Evolutionary conservation across 352 stramenopile species (phyloP).

Genomic region (Phytophthora tentaculata): DNA sequence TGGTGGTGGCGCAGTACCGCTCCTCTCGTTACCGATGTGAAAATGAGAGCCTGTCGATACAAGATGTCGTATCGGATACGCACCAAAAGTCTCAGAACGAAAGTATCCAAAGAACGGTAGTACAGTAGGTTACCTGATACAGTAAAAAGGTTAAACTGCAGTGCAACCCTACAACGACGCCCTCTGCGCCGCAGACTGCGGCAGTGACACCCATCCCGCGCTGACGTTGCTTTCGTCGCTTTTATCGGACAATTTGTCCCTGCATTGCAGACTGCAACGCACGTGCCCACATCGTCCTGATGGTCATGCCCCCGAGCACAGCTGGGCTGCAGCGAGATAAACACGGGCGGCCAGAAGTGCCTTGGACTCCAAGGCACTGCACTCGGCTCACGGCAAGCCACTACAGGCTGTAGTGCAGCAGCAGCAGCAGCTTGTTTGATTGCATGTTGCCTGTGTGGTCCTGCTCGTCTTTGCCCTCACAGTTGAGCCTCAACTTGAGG

Average conservation of each 20-base stretch:
- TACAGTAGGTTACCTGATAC: too few relatives aligned
- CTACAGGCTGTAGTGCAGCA: too few relatives aligned
- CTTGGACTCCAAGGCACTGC: too few relatives aligned
- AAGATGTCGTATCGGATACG: background rate
- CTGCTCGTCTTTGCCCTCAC: conserved; percentile 7
- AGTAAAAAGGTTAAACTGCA: too few relatives aligned
- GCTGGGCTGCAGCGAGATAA: conserved; percentile 15
- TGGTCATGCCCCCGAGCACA: conserved; percentile 8
- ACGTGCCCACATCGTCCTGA: conserved; percentile 7
- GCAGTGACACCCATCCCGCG: too few relatives aligned
- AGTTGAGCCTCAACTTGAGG: too few relatives aligned
- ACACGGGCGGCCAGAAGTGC: conserved; percentile 13
- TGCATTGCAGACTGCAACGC: conserved; percentile 3
- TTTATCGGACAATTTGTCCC: too few relatives aligned
- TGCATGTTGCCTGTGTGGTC: too few relatives aligned
- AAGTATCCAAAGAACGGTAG: too few relatives aligned
- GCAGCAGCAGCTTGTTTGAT: conserved; percentile 1
- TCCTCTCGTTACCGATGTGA: background rate
- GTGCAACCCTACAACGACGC: conserved; percentile 16
- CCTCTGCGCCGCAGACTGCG: too few relatives aligned
- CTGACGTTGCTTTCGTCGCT: background rate
- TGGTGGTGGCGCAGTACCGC: background rate
- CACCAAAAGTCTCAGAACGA: conserved; percentile 4
- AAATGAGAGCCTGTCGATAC: background rate
- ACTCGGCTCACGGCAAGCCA: too few relatives aligned